Base-by-base conservation (phyloP, 2,329 filamentous ascomycete species). In the Aspergillus niger region DNA sequence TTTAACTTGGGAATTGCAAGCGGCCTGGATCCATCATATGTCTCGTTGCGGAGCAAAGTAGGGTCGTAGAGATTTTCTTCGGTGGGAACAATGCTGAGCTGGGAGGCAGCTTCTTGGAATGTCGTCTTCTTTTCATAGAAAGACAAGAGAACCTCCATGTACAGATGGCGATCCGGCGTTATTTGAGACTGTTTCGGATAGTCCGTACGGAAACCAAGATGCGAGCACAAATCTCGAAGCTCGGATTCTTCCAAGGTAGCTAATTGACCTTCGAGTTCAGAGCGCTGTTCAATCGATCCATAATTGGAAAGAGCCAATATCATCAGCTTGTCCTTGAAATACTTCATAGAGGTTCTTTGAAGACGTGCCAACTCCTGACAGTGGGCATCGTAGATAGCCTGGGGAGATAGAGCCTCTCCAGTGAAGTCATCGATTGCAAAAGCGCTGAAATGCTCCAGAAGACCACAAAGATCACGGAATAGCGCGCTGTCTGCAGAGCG, bases 371-470 rank as follows among this genome's bases (percentile, higher is more conserved):
- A 81, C 10, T 83, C 81, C 41, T 85, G 83, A 75, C 92, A 96
- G 74, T 97, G 92, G 20, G 83, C 83, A 64, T 95, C 90, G 69
- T 94, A 93, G 22, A 91, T 87, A 72, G 92, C 88, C 43, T 87
- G 83, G 26, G 82, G 82, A 55, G 85, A 90, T 59, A 92, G 80
- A 72, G 96, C 91, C 32, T 86, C 83, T 15, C 92, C 93, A 3
- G 90, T 92, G 72, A 96, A 91, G 69, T 98, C 95, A 72, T 98
- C 91, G 63, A 99, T 90, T 0, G 91, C 86, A 70, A 99, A 99
- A 70, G 89, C 83, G 17, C 90, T 88, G 74, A 95, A 99, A 75
- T 98, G 95, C 55, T 86, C 85, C 24, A 99, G 82, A n/a, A 99
- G 83, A 11, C 83, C 80, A 72, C 87, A 87, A 36, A 98, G 85